Evolutionary conservation across 371 early-diverging fungal genomes (phyloP), one percentile per base, ranked within the genome.

Genomic region (Apophysomyces sp.): DNA sequence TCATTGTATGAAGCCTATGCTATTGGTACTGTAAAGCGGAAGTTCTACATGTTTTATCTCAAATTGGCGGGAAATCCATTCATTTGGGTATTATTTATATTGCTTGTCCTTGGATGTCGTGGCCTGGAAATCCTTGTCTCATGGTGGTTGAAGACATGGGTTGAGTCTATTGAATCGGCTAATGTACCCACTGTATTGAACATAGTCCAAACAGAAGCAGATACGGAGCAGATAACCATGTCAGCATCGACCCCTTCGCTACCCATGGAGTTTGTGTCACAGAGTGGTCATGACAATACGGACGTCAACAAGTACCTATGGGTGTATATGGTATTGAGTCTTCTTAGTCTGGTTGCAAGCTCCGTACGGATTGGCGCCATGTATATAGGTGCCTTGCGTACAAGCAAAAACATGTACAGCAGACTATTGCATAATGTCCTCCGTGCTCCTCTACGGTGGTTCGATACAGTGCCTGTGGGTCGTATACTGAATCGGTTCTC

Each of bases 111-210:
- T 15, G 66, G 77, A 15, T 67, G 81, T 12, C 83, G 88, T 52
- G 57, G 57, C 16, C 53, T 87, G 27, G 82, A 84, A 28, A 71
- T 87, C 12, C 56, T 67, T 0, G 83, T 77, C 52, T 73, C 64
- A 0, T 78, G 81, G 61, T 87, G 85, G 85, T 65, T 87, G 9
- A 83, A 85, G 64, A 67, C 69, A 41, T 87, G 87, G 87, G 74
- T 82, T n/a, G 75, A 74, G 40, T 72, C 76, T 7, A n/a, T n/a
- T n/a, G n/a, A n/a, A n/a, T n/a, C n/a, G n/a, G n/a, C n/a, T n/a
- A n/a, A n/a, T n/a, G n/a, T n/a, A n/a, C n/a, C n/a, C n/a, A n/a
- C n/a, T n/a, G n/a, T n/a, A n/a, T n/a, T n/a, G n/a, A n/a, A n/a
- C n/a, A n/a, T n/a, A n/a, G n/a, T n/a, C n/a, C n/a, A n/a, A n/a